Conservation (phyloP, 2,329 filamentous ascomycete genomes). For the Pseudopithomyces maydicus region DNA sequence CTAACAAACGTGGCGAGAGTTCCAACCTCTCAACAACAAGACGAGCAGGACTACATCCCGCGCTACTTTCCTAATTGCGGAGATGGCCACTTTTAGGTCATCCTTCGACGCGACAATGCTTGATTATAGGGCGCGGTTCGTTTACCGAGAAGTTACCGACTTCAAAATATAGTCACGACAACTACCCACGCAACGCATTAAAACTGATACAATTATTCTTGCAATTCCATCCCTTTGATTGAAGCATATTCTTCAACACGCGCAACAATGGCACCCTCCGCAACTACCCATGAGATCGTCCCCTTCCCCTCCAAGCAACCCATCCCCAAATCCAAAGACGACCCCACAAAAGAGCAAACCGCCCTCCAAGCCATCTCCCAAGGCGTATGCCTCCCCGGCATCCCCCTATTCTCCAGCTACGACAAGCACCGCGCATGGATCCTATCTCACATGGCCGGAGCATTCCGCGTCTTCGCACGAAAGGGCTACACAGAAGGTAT, state of each 20-base stretch:
- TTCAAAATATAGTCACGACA: not conserved
- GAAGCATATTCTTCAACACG: not conserved
- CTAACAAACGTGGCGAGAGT: slow-evolving; percentile 1
- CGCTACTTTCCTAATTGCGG: not conserved
- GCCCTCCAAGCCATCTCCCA: slow-evolving; percentile 52
- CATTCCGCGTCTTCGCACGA: slow-evolving; percentile 70
- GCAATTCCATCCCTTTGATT: not conserved
- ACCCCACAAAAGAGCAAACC: slow-evolving; percentile 33
- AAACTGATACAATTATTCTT: not conserved
- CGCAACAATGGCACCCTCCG: slow-evolving; percentile 40
- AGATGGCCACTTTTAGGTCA: not conserved
- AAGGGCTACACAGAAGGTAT: slow-evolving; percentile 72
- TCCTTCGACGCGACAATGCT: not conserved
- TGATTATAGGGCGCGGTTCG: not conserved
- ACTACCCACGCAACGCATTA: not conserved
- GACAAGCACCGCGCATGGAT: slow-evolving; percentile 67
- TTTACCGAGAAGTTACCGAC: not conserved
- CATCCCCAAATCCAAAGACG: slow-evolving; percentile 23
- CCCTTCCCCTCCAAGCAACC: slow-evolving; percentile 21
- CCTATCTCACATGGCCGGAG: slow-evolving; percentile 67
- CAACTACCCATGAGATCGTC: slow-evolving; percentile 18
- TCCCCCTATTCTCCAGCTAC: slow-evolving; percentile 61
- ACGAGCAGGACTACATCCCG: not conserved
- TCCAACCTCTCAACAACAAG: slow-evolving; percentile 2
- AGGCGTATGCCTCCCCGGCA: slow-evolving; percentile 55